Base-by-base conservation (phyloP, 257 asterid genomes). In the Fraxinus pennsylvanica region DNA sequence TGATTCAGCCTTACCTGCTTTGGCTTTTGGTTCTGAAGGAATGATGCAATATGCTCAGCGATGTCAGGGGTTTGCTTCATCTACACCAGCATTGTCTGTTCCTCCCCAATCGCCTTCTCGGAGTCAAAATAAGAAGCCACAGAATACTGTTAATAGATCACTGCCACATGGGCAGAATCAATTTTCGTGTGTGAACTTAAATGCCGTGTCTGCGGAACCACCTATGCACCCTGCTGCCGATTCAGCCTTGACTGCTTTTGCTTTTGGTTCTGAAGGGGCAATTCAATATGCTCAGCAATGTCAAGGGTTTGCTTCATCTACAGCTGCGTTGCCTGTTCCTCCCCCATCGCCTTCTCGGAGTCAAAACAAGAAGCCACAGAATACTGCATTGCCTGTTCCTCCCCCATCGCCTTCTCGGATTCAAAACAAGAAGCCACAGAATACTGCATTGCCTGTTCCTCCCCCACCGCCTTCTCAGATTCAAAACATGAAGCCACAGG, bases 201-300 rank as follows among this genome's bases (percentile, higher is more conserved):
- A 52, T 27, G 17, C 73, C 19, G 27, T 63, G 29, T 32, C 41
- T 66, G 6, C 68, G 59, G 81, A 74, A 43, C 83, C 76, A 68
- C 41, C 82, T 70, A 19, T 39, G 74, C 33, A 30, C 7, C n/a
- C 54, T 13, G 54, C 54, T 13, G 6, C 54, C 13, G 54, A 45
- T 12, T 45, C 54, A 45, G 6, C 54, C 54, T 45, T 45, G 4
- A 4, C 54, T 45, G 38, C 78, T 45, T 73, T 30, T 0, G 78
- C 78, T 29, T 35, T 32, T 70, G 45, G 38, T 41, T 47, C 75
- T 71, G 54, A 45, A 45, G 54, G 54, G 19, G 70, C 81, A 14
- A 29, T 86, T 72, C 78, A 78, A 30, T 81, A 82, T 57, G 88
- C 90, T 35, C 87, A 83, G 50, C 54, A 79, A 59, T 76, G 79